A percentile compares a stretch with the other conserved stretches of the same genome.
These are phyloP conservation scores for Jaapia argillacea DNA, from an alignment of 768 basidiomycete species.

Conservation along the genomic window DNA sequence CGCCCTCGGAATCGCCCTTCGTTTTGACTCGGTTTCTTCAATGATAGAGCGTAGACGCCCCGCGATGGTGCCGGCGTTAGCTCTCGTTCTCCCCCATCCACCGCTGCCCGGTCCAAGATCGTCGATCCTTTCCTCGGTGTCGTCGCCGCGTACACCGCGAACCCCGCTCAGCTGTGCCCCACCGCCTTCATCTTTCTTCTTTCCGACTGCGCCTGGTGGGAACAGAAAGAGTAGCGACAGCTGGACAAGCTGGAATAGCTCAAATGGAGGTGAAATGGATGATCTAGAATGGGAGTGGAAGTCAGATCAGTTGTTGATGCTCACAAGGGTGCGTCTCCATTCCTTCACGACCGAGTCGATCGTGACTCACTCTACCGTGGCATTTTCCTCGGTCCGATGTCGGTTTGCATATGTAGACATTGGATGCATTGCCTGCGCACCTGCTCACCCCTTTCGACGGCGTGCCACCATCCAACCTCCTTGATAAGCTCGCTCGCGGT, in stretches of 20 bases:
- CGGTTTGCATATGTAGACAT: slow-evolving; percentile 47
- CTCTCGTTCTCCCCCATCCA: slow-evolving; percentile 55
- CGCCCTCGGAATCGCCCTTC: no score
- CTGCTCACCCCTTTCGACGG: slow-evolving; percentile 86
- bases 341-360: no score
- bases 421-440: slow-evolving; percentile 75
- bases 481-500: slow-evolving; percentile 79
- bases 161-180: slow-evolving; percentile 58
- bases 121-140: slow-evolving; percentile 36
- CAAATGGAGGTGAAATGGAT: slow-evolving; percentile 52
- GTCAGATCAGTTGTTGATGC: slow-evolving; percentile 57
- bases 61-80: slow-evolving; percentile 40
- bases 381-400: slow-evolving; percentile 6
- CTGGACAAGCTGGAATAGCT: slow-evolving; percentile 85
- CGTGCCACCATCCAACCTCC: slow-evolving; percentile 75
- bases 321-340: slow-evolving; percentile 45
- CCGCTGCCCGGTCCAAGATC: slow-evolving; percentile 39
- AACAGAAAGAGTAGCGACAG: slow-evolving; percentile 72
- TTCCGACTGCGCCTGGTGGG: slow-evolving; percentile 23
- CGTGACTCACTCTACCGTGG: slow-evolving; percentile 7
- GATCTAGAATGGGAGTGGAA: slow-evolving; percentile 67
- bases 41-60: slow-evolving; percentile 37
- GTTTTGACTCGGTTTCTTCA: no score
- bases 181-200: slow-evolving; percentile 39
- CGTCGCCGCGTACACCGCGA: slow-evolving; percentile 28